Evolutionary conservation across 441 rosid genomes (phyloP), one percentile per base, ranked within the genome.

Genomic region (Omphalea diandra): DNA sequence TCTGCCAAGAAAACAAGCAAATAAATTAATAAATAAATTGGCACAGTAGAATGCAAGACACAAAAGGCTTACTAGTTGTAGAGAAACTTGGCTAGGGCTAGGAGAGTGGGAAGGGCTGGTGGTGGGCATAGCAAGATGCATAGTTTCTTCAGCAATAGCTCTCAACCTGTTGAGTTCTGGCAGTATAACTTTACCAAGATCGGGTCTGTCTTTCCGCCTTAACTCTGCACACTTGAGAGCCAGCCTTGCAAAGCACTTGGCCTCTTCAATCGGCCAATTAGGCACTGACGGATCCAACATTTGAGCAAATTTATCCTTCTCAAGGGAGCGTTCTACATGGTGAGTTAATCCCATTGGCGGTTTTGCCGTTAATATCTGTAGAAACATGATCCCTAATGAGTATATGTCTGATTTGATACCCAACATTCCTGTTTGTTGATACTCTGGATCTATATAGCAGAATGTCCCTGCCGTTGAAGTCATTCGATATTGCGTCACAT

Each of bases 161-260:
- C 93, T 85, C 77, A 90, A 76, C 75, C 85, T 84, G 79, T 90
- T 79, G 18, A 94, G 90, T 76, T 85, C 90, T 11, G 94, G 97
- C 83, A 94, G 70, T 12, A 92, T 75, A 58, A 82, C 88, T 69
- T 79, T 87, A 32, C 87, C 89, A 36, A 90, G 89, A 76, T 94
- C 97, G 0, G 98, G 98, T 63, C 98, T 81, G 74, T 95, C 99
- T 76, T 88, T 95, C 56, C 97, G 75, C 77, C 99, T 87, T 29
- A 90, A 71, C 84, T 90, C 93, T 9, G 99, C 77, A 62, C 97
- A 95, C 80, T 87, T 75, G 22, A 95, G 84, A 7, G 99, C 83
- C 65, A 95, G 52, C 71, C 76, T 79, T n/a, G 93, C 97, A 68
- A 92, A 88, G 56, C 47, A 41, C 78, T 77, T 50, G 40, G 97